Evolutionary conservation across 2,329 filamentous ascomycete species (phyloP).

Genomic region (Sphaerulina musiva): DNA sequence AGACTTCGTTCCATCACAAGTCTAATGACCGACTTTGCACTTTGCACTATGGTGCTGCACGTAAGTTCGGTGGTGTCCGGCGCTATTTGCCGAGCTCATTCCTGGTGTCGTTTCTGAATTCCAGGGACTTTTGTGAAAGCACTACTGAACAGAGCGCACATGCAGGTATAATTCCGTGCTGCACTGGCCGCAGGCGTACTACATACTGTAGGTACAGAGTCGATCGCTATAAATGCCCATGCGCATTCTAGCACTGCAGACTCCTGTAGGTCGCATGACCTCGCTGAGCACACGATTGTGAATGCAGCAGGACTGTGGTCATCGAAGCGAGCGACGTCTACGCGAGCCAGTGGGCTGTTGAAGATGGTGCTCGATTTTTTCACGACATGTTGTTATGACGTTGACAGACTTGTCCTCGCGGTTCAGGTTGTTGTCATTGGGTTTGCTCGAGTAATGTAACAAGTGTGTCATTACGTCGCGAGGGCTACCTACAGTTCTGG

Average conservation of each 20-base stretch:
- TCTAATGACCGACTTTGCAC: not conserved
- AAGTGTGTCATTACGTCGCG: no score
- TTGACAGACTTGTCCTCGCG: not conserved
- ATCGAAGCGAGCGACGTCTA: not conserved
- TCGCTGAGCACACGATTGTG: not conserved
- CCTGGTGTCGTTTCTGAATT: constrained; percentile 1
- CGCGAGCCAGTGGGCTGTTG: not conserved
- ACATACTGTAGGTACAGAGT: not conserved
- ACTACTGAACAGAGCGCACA: not conserved
- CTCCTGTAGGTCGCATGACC: constrained; percentile 5
- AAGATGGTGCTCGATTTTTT: not conserved
- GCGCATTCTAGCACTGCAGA: not conserved
- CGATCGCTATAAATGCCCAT: not conserved
- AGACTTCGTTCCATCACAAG: constrained; percentile 1
- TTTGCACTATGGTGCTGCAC: constrained; percentile 2
- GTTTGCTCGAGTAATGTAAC: no score
- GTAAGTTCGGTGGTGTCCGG: constrained; percentile 3
- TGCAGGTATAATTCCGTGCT: not conserved
- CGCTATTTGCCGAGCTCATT: not conserved
- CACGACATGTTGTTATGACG: not conserved
- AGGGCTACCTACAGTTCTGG: no score
- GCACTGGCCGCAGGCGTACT: not conserved
- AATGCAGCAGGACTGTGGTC: not conserved
- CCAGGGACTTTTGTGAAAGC: not conserved
- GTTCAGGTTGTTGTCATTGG: not conserved